Percentiles rank a stretch among this genome's conserved stretches.
Conservation (phyloP, 441 rosid genomes). For the Adansonia gregorii region DNA sequence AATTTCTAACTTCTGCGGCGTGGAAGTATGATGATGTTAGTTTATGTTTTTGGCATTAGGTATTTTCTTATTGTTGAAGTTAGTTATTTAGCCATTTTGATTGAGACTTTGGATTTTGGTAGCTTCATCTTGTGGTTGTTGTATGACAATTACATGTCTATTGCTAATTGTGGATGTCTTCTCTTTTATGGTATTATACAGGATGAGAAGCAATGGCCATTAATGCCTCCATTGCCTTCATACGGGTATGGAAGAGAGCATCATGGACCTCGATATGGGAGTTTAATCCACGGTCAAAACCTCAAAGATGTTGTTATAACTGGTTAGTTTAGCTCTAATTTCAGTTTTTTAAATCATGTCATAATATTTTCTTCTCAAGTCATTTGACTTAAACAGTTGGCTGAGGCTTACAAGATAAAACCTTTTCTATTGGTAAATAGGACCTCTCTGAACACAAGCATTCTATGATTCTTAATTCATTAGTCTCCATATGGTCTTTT, state of each 20-base stretch:
- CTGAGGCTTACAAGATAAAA: not conserved
- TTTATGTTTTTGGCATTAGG: not conserved
- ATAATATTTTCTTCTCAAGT: not conserved
- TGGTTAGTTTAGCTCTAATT: not conserved
- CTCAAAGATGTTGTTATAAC: constrained; percentile 89
- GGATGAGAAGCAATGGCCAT: constrained; percentile 86
- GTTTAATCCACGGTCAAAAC: constrained; percentile 93
- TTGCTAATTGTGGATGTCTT: not conserved
- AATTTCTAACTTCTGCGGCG: not conserved
- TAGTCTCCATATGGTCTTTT: constrained; percentile 2
- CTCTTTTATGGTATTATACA: constrained; percentile 29
- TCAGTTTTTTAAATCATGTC: not conserved
- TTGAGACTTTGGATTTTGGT: not conserved
- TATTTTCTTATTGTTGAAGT: not conserved
- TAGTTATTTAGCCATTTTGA: not conserved
- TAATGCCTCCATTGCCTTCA: constrained; percentile 92
- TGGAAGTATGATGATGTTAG: not conserved
- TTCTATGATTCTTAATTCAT: not conserved
- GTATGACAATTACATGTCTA: not conserved
- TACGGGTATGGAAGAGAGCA: constrained; percentile 95
- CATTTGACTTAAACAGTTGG: not conserved
- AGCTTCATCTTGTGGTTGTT: not conserved
- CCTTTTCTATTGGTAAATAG: not conserved
- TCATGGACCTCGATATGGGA: constrained; percentile 87
- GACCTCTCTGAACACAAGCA: not conserved